Percentiles rank a stretch among this genome's conserved stretches.
phyloP scores from a whole-genome alignment of 306 rosid species.

The Acacia confusa region DNA sequence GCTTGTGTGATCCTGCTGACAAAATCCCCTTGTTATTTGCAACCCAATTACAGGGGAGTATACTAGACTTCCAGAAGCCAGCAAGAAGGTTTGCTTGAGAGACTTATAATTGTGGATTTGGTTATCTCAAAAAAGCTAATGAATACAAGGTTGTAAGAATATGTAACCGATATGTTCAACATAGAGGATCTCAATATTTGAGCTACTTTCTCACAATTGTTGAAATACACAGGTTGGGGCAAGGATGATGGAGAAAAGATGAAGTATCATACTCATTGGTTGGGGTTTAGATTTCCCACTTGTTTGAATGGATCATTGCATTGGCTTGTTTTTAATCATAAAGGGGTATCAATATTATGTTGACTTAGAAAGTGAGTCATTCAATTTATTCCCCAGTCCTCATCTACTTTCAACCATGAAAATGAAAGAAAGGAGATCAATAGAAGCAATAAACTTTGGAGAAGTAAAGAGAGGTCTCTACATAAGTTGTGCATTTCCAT shows the following conservation, averaged over 20 bases:
- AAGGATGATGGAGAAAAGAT: not conserved
- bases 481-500: not conserved
- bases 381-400: not conserved
- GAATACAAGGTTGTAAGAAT: slow-evolving; percentile 25
- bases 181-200: not conserved
- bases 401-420: not conserved
- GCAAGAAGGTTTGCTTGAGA: not conserved
- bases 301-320: slow-evolving; percentile 25
- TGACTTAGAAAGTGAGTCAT: slow-evolving; percentile 28
- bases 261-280: not conserved
- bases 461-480: not conserved
- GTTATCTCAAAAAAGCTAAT: slow-evolving; percentile 14
- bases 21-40: slow-evolving; percentile 22
- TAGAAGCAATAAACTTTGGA: not conserved
- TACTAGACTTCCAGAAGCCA: slow-evolving; percentile 17
- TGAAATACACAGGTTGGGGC: slow-evolving; percentile 19
- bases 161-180: not conserved
- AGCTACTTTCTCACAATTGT: not conserved
- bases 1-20: not conserved
- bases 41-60: slow-evolving; percentile 32
- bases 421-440: too few relatives aligned
- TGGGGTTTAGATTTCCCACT: not conserved
- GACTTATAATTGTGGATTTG: not conserved
- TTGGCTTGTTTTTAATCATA: not conserved
- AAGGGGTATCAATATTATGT: not conserved